Percentiles rank a stretch among this genome's conserved stretches.
Conservation (phyloP, 306 rosid species). For the Quercus alba region DNA sequence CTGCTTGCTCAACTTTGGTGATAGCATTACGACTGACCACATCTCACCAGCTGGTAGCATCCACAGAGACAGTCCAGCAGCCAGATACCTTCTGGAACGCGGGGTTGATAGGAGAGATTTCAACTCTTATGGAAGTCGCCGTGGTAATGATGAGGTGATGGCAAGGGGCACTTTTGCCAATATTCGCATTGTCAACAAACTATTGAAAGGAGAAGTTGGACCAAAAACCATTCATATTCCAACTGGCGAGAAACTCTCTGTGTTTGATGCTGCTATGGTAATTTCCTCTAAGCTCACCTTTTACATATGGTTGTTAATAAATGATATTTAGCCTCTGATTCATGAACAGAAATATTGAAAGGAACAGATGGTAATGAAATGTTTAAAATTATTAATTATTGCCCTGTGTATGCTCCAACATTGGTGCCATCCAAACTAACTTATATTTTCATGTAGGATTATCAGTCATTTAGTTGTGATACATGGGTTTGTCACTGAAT, state of each 20-base stretch:
- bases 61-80: conserved; percentile 96
- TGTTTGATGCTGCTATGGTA: conserved; percentile 88
- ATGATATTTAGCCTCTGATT: not conserved
- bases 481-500: not conserved
- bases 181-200: conserved; percentile 86
- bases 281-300: conserved; percentile 22
- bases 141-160: conserved; percentile 95
- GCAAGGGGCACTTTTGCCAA: conserved; percentile 95
- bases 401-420: not conserved
- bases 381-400: not conserved
- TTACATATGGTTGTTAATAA: not conserved
- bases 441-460: not conserved
- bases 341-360: not conserved
- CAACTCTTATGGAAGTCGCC: conserved; percentile 97
- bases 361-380: not conserved
- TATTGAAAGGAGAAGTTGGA: conserved; percentile 91
- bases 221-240: conserved; percentile 89
- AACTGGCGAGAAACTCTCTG: conserved; percentile 80
- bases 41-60: conserved; percentile 99
- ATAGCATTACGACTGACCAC: conserved; percentile 96
- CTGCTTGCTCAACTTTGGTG: conserved; percentile 96
- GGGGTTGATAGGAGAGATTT: conserved; percentile 93
- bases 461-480: not conserved
- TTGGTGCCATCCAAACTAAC: not conserved
- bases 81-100: conserved; percentile 75